phyloP scores from a whole-genome alignment of 306 rosid genomes.

The Dalbergia oliveri region DNA sequence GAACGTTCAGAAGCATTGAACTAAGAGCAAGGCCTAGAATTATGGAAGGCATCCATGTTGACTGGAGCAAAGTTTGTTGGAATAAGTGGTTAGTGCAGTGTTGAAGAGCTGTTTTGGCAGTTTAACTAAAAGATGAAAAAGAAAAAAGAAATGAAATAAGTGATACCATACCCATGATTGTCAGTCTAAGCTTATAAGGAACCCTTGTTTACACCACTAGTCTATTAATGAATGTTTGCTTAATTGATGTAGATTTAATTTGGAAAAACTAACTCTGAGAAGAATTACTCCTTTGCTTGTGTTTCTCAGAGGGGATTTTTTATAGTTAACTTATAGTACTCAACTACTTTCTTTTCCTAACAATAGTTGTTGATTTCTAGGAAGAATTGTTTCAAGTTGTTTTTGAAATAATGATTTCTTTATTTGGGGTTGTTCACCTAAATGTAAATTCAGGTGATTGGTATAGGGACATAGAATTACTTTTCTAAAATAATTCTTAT shows the following conservation, averaged over 20 bases:
- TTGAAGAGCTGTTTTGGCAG: not conserved
- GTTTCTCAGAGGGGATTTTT: conserved; percentile 8
- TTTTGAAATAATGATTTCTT: conserved; percentile 4
- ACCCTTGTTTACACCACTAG: not conserved
- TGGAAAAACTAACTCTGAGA: too few relatives aligned
- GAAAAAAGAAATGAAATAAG: not conserved
- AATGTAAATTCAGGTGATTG: conserved; percentile 13
- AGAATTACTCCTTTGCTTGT: not conserved
- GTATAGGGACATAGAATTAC: not conserved
- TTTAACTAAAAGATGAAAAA: not conserved
- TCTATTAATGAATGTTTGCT: conserved; percentile 11
- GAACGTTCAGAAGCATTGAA: not conserved
- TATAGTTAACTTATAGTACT: conserved; percentile 18
- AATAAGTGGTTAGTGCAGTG: conserved; percentile 14
- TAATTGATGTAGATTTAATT: conserved; percentile 21
- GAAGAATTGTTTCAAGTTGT: not conserved
- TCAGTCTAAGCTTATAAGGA: conserved; percentile 14
- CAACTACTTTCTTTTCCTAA: conserved; percentile 4
- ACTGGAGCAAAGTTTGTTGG: not conserved
- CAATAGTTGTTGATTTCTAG: not conserved
- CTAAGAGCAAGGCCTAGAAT: conserved; percentile 7
- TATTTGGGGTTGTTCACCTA: not conserved
- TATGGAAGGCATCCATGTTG: conserved; percentile 6
- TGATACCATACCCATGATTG: not conserved
- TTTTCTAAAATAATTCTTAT: not conserved